Percentiles rank a stretch among this genome's conserved stretches.
phyloP scores from a whole-genome alignment of 768 basidiomycete genomes.

The Pleurotus eryngii region DNA sequence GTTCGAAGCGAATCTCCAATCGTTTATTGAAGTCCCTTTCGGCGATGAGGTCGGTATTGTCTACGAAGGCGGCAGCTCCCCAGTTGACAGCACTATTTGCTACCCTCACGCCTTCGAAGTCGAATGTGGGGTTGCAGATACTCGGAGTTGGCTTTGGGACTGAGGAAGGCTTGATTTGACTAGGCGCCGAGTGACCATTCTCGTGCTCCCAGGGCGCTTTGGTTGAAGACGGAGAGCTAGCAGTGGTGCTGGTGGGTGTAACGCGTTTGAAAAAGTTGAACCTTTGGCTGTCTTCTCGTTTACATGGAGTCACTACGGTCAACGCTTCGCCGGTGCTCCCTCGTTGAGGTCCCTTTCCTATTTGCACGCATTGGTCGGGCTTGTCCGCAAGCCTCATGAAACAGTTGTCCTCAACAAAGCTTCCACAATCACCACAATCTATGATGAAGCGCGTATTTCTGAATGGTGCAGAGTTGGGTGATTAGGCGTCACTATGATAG shows the following conservation, averaged over 20 bases:
- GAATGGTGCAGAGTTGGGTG: neutral
- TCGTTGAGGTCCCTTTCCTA: neutral
- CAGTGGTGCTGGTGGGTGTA: neutral
- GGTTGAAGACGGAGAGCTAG: neutral
- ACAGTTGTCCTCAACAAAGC: constrained; percentile 3
- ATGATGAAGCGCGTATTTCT: constrained; percentile 6
- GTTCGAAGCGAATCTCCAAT: constrained; percentile 4
- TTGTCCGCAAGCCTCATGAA: constrained; percentile 6
- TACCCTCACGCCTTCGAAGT: constrained; percentile 1
- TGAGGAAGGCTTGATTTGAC: neutral
- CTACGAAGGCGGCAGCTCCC: constrained; percentile 1
- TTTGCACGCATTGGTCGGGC: constrained; percentile 5
- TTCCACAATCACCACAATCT: constrained; percentile 2
- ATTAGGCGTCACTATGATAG: neutral
- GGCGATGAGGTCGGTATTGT: neutral
- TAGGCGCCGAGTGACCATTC: neutral
- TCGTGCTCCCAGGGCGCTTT: neutral
- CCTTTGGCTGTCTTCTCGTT: constrained; percentile 2
- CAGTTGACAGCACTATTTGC: constrained; percentile 4
- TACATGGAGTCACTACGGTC: neutral
- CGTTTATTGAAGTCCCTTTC: constrained; percentile 1
- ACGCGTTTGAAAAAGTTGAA: constrained; percentile 4
- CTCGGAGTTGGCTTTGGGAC: neutral
- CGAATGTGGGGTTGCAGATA: constrained; percentile 6
- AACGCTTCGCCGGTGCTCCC: neutral